phyloP scores from a whole-genome alignment of 768 basidiomycete genomes.

The Boletellus ananiceps region DNA sequence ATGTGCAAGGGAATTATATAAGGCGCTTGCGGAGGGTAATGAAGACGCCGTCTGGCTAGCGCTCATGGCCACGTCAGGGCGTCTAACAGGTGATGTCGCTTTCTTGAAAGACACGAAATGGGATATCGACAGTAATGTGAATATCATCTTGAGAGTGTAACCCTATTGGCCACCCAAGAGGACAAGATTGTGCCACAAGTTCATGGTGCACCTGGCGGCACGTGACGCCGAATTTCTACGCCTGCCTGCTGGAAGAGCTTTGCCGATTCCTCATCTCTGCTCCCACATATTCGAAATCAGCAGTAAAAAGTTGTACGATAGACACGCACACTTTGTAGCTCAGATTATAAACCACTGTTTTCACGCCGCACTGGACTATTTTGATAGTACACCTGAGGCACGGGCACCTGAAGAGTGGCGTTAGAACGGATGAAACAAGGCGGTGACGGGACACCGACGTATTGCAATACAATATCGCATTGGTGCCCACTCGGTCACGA shows the following conservation, averaged over 20 bases:
- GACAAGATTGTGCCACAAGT: background rate
- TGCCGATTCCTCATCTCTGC: slow-evolving; percentile 80
- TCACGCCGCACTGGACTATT: slow-evolving; percentile 92
- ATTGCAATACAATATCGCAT: slow-evolving; percentile 94
- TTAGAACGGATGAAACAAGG: background rate
- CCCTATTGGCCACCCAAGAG: background rate
- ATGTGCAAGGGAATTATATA: slow-evolving; percentile 62
- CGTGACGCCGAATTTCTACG: slow-evolving; percentile 71
- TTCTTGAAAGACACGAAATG: slow-evolving; percentile 58
- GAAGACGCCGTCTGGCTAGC: slow-evolving; percentile 84
- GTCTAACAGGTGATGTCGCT: slow-evolving; percentile 36
- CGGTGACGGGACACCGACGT: slow-evolving; percentile 55
- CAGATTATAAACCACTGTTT: slow-evolving; percentile 89
- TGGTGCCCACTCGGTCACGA: slow-evolving; percentile 76
- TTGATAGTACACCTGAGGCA: slow-evolving; percentile 96
- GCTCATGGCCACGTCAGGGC: slow-evolving; percentile 50
- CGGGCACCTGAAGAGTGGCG: slow-evolving; percentile 65
- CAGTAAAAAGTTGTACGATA: background rate
- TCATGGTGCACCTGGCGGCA: slow-evolving; percentile 38
- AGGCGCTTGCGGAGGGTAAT: slow-evolving; percentile 55
- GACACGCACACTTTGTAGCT: slow-evolving; percentile 86
- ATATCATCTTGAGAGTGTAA: slow-evolving; percentile 30
- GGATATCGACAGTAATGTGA: slow-evolving; percentile 50
- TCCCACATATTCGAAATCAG: background rate
- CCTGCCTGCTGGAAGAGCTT: slow-evolving; percentile 74